Base-by-base conservation (phyloP, 164 flowering plant genomes). In the Echeveria elegans region DNA sequence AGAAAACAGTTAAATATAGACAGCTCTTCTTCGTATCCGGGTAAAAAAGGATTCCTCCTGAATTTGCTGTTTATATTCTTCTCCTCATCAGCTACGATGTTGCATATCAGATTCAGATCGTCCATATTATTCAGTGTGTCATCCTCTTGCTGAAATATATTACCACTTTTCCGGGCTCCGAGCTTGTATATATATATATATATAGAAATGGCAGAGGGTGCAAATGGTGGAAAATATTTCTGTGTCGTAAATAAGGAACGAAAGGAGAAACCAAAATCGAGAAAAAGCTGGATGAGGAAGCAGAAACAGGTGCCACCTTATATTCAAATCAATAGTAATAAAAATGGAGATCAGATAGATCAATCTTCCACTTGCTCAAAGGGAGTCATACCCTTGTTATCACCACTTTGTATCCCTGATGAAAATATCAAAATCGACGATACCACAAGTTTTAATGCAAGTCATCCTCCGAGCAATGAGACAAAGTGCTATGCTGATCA, bases 321-420 rank as follows among this genome's bases (percentile, higher is more conserved):
- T 26, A 56, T 56, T 2, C 61, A 28, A 32, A 56, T 56, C 32
- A 56, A 56, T 56, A 56, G 15, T 56, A 7, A 15, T 11, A 0
- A 32, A 12, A 1, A n/a, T n/a, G 18, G n/a, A n/a, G n/a, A 56
- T 12, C 7, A 56, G 31, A 56, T 15, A 19, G 32, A 56, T 26
- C 32, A 26, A 26, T 53, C 59, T 23, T 53, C 59, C 15, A 9
- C 59, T 26, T 12, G 61, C 19, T 12, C 61, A 2, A 56, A 56
- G 32, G 61, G 32, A 28, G 32, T 56, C 32, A 56, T 56, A 26
- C 61, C 61, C 28, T 56, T 56, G 61, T 29, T 56, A 15, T 56
- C 61, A 28, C 61, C 61, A 28, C 61, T 56, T 14, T 56, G 4
- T 56, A 29, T 28, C 31, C 61, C 11, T 56, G 32, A 11, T 56